A percentile compares a stretch with the other conserved stretches of the same genome.
These are phyloP conservation scores for Sarcomyxa edulis DNA, from an alignment of 768 basidiomycete genomes.

Conservation along the genomic window DNA sequence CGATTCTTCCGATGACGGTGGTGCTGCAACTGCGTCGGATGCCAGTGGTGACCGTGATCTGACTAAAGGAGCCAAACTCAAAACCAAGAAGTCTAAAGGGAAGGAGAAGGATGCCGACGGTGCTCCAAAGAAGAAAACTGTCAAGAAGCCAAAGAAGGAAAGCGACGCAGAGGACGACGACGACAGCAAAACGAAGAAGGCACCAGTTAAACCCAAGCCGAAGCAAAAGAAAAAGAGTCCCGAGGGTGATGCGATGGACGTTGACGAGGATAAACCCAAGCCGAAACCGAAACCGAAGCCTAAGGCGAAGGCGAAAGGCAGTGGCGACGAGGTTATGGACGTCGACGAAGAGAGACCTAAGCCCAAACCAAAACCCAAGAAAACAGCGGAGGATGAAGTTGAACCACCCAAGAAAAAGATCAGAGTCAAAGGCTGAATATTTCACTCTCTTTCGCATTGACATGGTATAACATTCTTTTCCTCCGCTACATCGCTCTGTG, in stretches of 20 bases:
- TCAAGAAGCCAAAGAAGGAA: conserved; percentile 36
- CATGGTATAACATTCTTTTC: too few relatives aligned
- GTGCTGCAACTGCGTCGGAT: conserved; percentile 77
- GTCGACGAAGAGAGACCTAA: conserved; percentile 41
- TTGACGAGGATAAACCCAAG: conserved; percentile 29
- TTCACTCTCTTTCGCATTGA: too few relatives aligned
- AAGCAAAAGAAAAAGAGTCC: conserved; percentile 36
- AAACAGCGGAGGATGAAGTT: conserved; percentile 31
- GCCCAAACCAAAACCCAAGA: conserved; percentile 34
- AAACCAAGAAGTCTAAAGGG: conserved; percentile 37
- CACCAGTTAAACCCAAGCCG: conserved; percentile 26
- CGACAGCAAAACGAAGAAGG: conserved; percentile 36
- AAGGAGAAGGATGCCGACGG: conserved; percentile 36
- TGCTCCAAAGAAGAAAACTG: conserved; percentile 23
- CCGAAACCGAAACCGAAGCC: conserved; percentile 35
- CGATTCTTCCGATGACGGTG: conserved; percentile 61
- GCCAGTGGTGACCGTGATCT: conserved; percentile 76
- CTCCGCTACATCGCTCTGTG: too few relatives aligned
- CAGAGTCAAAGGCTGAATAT: too few relatives aligned
- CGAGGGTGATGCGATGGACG: conserved; percentile 27
- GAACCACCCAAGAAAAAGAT: conserved; percentile 78
- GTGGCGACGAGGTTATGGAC: conserved; percentile 29
- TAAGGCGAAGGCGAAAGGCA: conserved; percentile 42
- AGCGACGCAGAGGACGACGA: conserved; percentile 21
- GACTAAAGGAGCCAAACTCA: conserved; percentile 33